phyloP scores from a whole-genome alignment of 345 rosid species.

The Aethionema arabicum region DNA sequence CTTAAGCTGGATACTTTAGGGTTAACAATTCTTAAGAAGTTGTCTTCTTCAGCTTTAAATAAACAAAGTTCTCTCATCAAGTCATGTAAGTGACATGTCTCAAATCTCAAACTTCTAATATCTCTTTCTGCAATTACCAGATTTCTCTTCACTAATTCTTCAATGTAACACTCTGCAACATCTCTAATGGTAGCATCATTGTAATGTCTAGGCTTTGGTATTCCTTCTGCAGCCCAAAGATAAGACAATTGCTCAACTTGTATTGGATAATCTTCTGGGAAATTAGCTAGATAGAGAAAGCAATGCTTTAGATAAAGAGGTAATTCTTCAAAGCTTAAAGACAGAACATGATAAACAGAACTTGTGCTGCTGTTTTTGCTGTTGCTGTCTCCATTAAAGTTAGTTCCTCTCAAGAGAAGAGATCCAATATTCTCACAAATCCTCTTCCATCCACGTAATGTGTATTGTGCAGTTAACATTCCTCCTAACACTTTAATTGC shows the following conservation, averaged over 20 bases:
- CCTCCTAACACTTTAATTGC: constrained; percentile 15
- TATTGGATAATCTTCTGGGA: constrained; percentile 33
- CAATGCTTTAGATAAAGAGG: constrained; percentile 20
- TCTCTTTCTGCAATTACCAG: constrained; percentile 35
- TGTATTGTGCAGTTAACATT: constrained; percentile 1
- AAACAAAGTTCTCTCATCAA: constrained; percentile 31
- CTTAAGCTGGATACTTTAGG: not conserved
- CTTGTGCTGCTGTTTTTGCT: not conserved
- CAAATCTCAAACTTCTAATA: not conserved
- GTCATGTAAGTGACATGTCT: constrained; percentile 26
- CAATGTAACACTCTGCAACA: constrained; percentile 28
- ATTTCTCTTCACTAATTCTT: constrained; percentile 29
- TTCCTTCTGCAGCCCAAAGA: constrained; percentile 46
- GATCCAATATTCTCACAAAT: constrained; percentile 1
- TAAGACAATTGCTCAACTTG: constrained; percentile 15
- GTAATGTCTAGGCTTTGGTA: not conserved
- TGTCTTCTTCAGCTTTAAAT: constrained; percentile 21
- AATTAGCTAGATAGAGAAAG: constrained; percentile 19
- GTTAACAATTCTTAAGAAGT: not conserved
- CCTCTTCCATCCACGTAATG: not conserved
- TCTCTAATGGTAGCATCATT: constrained; percentile 24
- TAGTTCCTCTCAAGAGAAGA: not conserved
- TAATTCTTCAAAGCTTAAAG: constrained; percentile 20
- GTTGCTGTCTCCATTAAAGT: not conserved
- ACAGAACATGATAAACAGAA: not conserved